These are phyloP conservation scores for Xanthoceras sorbifolium DNA, from an alignment of 345 rosid genomes.

Conservation along the genomic window DNA sequence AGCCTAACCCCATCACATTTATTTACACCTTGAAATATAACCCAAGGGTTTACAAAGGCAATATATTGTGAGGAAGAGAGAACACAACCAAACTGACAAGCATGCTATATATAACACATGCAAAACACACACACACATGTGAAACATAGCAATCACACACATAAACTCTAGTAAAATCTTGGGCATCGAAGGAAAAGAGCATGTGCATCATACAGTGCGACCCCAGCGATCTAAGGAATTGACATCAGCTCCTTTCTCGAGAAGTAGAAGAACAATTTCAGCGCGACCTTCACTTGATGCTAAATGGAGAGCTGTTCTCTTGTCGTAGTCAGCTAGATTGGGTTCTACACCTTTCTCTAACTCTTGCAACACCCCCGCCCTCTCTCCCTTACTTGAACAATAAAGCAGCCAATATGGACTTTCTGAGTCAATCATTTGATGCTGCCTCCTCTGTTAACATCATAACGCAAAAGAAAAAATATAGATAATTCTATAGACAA, in stretches of 20 bases:
- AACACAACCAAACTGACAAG: neutral
- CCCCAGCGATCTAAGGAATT: constrained; percentile 65
- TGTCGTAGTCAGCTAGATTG: constrained; percentile 56
- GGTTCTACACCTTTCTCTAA: constrained; percentile 51
- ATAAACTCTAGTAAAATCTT: neutral
- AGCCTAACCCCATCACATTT: neutral
- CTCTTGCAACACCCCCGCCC: constrained; percentile 53
- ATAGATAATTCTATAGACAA: neutral
- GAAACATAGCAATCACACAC: neutral
- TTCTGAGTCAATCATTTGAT: constrained; percentile 34
- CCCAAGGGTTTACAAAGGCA: neutral
- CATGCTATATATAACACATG: too few relatives aligned
- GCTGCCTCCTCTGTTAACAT: constrained; percentile 27
- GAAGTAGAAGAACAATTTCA: constrained; percentile 52
- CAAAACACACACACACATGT: neutral
- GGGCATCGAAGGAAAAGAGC: neutral
- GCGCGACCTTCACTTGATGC: constrained; percentile 64
- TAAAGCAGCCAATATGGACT: constrained; percentile 52
- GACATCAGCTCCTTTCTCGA: constrained; percentile 60
- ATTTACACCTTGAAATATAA: neutral
- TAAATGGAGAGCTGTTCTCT: constrained; percentile 70
- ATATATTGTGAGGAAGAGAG: neutral
- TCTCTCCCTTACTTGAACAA: constrained; percentile 57
- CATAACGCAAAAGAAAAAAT: too few relatives aligned
- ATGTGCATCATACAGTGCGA: constrained; percentile 52